Evolutionary conservation across 1,284 basidiomycete genomes (phyloP), one percentile per base, ranked within the genome.

Genomic region (Sphaerobolus stellatus): DNA sequence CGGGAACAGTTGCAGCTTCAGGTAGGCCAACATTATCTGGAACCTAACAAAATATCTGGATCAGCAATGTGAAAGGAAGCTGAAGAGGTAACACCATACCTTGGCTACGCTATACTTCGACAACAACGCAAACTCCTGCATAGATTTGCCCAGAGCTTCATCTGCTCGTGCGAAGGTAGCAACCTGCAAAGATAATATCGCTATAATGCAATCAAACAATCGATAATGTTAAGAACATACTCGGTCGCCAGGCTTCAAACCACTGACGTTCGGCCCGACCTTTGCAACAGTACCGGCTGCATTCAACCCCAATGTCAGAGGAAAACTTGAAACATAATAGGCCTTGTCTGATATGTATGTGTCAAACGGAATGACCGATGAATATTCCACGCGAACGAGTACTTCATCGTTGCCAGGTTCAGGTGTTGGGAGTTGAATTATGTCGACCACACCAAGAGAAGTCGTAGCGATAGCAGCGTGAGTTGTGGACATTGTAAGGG

Each of bases 1-100:
- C 78, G 16, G 79, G 76, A 33, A 82, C 68, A 0, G 78, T 76
- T 4, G 72, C 75, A 1, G 77, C 80, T 24, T 68, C 72, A 20
- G 69, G 70, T 1, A 78, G 65, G 1, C 71, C 47, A 22, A 79
- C 47, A 13, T 59, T 64, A 47, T 71, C 68, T 3, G 80, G 78
- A 33, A 81, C 65, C 79, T 36, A 30, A 22, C 2, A n/a, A 14
- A 30, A 34, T 44, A 24, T 36, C 45, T 54, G 22, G 48, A 30
- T 54, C 18, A 40, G 25, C 29, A 28, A 40, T 14, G 20, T 25
- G 38, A 16, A 20, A 13, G 27, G 41, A 45, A 24, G 29, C 9
- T 28, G 40, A 13, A 30, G 48, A 6, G 45, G 9, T 7, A 49
- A n/a, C 20, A 20, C 20, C 63, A 34, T 43, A 78, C 80, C 69